Evolutionary conservation across 208 protist species (phyloP).

Genomic region (Acanthamoeba culbertsoni): DNA sequence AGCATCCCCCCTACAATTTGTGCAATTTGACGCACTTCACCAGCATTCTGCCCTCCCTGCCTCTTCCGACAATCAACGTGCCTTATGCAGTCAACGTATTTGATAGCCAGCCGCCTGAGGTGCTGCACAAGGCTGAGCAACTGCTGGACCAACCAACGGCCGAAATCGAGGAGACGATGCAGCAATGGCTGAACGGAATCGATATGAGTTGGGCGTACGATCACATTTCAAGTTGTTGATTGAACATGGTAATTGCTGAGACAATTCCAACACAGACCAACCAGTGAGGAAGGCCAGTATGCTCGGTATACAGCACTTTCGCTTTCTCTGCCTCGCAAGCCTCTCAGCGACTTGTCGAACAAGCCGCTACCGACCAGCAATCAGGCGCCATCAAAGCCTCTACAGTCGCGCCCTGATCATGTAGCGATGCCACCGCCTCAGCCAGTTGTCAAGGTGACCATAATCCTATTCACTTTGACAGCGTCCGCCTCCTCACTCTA

Average conservation of each 20-base stretch:
- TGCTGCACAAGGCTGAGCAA: background rate
- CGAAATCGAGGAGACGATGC: background rate
- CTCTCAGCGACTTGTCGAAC: slow-evolving; percentile 28
- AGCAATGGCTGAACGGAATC: background rate
- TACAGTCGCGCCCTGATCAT: background rate
- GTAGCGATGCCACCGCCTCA: background rate
- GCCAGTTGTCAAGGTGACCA: background rate
- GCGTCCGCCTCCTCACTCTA: background rate
- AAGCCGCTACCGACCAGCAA: background rate
- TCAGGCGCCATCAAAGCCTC: background rate
- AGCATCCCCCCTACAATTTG: slow-evolving; percentile 4
- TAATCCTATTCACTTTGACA: background rate
- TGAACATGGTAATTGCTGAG: no score
- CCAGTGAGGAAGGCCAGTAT: background rate
- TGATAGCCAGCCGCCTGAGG: background rate
- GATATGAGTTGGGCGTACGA: slow-evolving; percentile 46
- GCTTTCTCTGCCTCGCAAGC: background rate
- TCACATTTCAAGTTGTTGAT: no score
- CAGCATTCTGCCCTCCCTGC: background rate
- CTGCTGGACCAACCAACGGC: background rate
- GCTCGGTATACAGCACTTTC: background rate
- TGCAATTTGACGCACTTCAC: slow-evolving; percentile 36
- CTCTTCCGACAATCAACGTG: slow-evolving; percentile 33
- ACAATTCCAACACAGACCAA: no score
- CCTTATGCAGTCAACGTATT: slow-evolving; percentile 6